Percentiles rank a stretch among this genome's conserved stretches.
Evolutionary conservation across 2,329 filamentous ascomycete species (phyloP).

Genomic region (Fusarium nelsonii): DNA sequence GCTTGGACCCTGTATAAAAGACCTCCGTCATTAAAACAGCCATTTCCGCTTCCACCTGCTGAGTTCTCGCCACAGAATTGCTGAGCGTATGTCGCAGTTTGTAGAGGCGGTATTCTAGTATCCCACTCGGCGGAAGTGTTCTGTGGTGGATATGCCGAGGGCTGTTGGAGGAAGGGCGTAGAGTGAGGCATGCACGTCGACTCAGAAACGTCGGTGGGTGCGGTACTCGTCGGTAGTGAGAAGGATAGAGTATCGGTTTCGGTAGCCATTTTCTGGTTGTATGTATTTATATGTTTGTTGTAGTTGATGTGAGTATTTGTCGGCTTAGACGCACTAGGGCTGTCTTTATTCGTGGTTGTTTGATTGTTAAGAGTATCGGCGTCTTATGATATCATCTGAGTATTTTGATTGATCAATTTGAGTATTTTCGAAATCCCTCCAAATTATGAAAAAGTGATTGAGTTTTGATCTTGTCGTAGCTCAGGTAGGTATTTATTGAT

Average conservation of each 20-base stretch:
- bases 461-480: constrained; percentile 1
- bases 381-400: constrained; percentile 35
- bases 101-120: constrained; percentile 44
- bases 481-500: background rate
- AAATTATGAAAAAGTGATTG: background rate
- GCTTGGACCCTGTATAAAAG: constrained; percentile 46
- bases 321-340: constrained; percentile 21
- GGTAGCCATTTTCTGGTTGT: constrained; percentile 47
- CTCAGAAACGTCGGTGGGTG: constrained; percentile 49
- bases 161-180: constrained; percentile 29
- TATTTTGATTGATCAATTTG: background rate
- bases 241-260: constrained; percentile 52
- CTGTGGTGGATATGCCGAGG: constrained; percentile 28
- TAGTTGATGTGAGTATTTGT: constrained; percentile 3
- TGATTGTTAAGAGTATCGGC: background rate
- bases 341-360: constrained; percentile 11
- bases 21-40: constrained; percentile 47
- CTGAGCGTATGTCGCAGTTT: constrained; percentile 25
- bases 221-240: constrained; percentile 51
- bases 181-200: constrained; percentile 46
- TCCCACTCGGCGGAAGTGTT: constrained; percentile 49
- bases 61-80: constrained; percentile 21
- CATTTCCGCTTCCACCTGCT: constrained; percentile 23
- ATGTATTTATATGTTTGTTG: background rate
- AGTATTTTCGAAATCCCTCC: background rate